Conservation (phyloP, 2,329 filamentous ascomycete genomes). For the Thermomyces lanuginosus region DNA sequence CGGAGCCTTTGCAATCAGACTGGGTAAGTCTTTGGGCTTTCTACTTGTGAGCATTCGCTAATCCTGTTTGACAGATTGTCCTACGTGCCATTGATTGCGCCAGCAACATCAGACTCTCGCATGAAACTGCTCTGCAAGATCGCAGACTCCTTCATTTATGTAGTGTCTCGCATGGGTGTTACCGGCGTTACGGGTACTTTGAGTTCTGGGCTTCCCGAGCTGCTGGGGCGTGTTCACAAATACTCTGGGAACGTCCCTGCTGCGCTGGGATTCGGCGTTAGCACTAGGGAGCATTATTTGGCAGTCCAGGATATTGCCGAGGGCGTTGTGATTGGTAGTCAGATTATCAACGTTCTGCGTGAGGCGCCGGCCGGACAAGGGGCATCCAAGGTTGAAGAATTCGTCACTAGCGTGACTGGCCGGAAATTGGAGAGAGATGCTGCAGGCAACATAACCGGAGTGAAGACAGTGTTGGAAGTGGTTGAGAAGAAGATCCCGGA, state of each 20-base stretch:
- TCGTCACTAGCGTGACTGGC: conserved; percentile 59
- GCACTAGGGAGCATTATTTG: conserved; percentile 83
- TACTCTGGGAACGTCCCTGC: conserved; percentile 83
- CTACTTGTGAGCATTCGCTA: conserved; percentile 2
- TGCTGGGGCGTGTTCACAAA: conserved; percentile 72
- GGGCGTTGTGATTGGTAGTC: conserved; percentile 89
- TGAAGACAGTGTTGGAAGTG: conserved; percentile 55
- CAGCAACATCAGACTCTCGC: conserved; percentile 75
- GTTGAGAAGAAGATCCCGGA: conserved; percentile 45
- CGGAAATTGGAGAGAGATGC: conserved; percentile 33
- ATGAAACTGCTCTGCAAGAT: conserved; percentile 95
- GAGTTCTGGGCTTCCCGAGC: conserved; percentile 63
- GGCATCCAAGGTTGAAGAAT: conserved; percentile 63
- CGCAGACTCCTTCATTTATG: conserved; percentile 97
- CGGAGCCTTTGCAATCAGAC: conserved; percentile 64
- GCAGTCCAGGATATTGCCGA: conserved; percentile 72
- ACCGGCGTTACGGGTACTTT: conserved; percentile 77
- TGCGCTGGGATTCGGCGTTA: conserved; percentile 90
- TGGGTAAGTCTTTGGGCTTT: conserved; percentile 37
- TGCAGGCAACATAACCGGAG: conserved; percentile 37
- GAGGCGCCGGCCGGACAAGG: conserved; percentile 50
- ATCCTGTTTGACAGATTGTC: conserved; percentile 44
- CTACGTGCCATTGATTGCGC: conserved; percentile 93
- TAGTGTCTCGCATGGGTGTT: conserved; percentile 92
- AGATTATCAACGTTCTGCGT: conserved; percentile 71